Evolutionary conservation across 2,329 filamentous ascomycete genomes (phyloP), one percentile per base, ranked within the genome.

Genomic region (Epichloe elymi): DNA sequence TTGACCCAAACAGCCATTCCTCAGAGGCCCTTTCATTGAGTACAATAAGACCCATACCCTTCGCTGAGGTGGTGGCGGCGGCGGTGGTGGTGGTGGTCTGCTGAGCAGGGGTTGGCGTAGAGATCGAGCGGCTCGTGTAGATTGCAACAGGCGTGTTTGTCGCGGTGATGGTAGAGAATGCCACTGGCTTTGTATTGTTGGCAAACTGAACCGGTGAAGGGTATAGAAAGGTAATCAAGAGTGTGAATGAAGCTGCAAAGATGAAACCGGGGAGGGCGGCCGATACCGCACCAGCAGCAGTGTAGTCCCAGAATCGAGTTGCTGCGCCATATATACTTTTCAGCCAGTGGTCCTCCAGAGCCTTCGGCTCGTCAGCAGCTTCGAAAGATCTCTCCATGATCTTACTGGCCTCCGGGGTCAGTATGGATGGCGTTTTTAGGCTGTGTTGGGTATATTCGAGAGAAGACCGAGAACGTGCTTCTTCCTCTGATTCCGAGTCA

Each of bases 381-480:
- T 20, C 41, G 5, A 30, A 7, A 35, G 55, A 35, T 36, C 48
- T 53, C 46, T 60, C 59, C 42, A 63, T 52, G 33, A 63, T 57
- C 46, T 59, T 58, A 52, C 60, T 66, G 20, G 60, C 61, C 43
- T 68, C 66, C 11, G 66, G 65, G 4, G 66, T 65, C n/a, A 59
- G 56, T 26, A 69, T 63, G 26, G 69, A 71, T 4, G 73, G 73
- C 37, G 64, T 71, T 46, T 64, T 65, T 41, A 76, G 68, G 49
- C 67, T 70, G 57, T 75, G 65, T 45, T 75, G 72, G 20, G 73
- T 71, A 55, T 78, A 77, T 50, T 70, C 66, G 26, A 76, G 68
- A 20, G 74, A 75, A 11, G 62, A 60, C 52, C 61, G 57, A 53
- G 67, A 69, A 26, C 65, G 65, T 7, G 61, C 64, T 23, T 68